Base-by-base conservation (phyloP, 1,284 basidiomycete species). In the Boletus sp. region DNA sequence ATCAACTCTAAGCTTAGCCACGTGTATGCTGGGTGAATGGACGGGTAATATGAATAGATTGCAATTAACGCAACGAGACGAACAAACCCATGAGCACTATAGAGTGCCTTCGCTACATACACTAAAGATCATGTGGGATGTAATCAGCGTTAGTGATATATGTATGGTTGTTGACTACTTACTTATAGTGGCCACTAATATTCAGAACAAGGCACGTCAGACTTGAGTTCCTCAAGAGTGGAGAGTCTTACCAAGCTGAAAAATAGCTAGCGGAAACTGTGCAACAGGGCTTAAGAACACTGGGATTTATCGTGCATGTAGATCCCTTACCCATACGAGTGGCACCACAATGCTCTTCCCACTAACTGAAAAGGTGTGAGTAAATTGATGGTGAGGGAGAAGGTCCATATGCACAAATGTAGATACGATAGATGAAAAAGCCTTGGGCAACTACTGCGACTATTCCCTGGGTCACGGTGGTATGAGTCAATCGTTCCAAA, bases 371-470 rank as follows among this genome's bases (percentile, higher is more conserved):
- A 6, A 4, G 7, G 1, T 13, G 19, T 65, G 44, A 62, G 13
- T 46, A 4, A 35, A n/a, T 3, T 11, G 1, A 30, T 17, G 27
- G 13, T 46, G 23, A 23, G 23, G 6, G 28, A 43, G n/a, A 23
- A 6, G 13, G 23, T 14, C 6, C 17, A 50, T 25, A 66, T 57
- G 28, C 25, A 64, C 60, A 62, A 3, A 59, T 1, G 9, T 63
- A 67, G 23, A 67, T 55, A n/a, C 66, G 66, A 51, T 67, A 27
- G 13, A 65, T 46, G 17, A 66, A 62, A 54, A 65, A 65, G 7
- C 55, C 57, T 37, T 62, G 67, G 0, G 63, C 28, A 7, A 37
- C n/a, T 13, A 56, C 9, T 23, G 58, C 35, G 4, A 52, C 54
- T 4, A 61, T 9, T 2, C 8, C 16, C 65, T 69, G 33, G n/a